These are phyloP conservation scores for Coniella vitis DNA, from an alignment of 2,329 filamentous ascomycete species.

Conservation along the genomic window DNA sequence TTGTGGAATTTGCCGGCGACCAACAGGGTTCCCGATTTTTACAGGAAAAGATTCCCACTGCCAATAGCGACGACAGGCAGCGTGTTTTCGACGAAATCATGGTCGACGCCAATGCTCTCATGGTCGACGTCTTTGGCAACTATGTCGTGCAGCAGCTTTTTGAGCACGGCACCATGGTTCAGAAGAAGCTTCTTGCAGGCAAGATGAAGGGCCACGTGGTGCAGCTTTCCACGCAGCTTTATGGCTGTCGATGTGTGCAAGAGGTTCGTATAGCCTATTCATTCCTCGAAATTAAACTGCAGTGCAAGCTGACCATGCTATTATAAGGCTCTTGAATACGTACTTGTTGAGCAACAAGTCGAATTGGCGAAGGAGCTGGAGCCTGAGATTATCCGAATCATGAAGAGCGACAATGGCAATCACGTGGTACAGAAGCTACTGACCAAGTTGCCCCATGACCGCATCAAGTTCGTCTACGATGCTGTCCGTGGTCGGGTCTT, in stretches of 20 bases:
- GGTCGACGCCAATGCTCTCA: constrained; percentile 76
- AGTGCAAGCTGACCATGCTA: constrained; percentile 6
- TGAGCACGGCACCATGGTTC: constrained; percentile 86
- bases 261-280: constrained; percentile 54
- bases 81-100: constrained; percentile 83
- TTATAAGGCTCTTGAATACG: constrained; percentile 74
- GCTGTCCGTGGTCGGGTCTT: constrained; percentile 71
- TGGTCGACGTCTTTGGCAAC: constrained; percentile 96
- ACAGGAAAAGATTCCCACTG: constrained; percentile 82
- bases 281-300: constrained; percentile 1
- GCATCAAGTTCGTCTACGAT: constrained; percentile 80
- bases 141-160: constrained; percentile 98
- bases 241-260: constrained; percentile 92
- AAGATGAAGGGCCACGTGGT: constrained; percentile 84
- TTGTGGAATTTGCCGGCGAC: constrained; percentile 93
- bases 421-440: constrained; percentile 96
- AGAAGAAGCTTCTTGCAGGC: constrained; percentile 80
- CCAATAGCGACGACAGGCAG: constrained; percentile 94
- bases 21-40: constrained; percentile 95
- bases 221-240: constrained; percentile 77
- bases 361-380: constrained; percentile 78
- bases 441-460: constrained; percentile 66
- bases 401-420: constrained; percentile 87
- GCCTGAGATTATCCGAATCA: constrained; percentile 65
- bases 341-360: constrained; percentile 86